A percentile compares a stretch with the other conserved stretches of the same genome.
Conservation (phyloP, 345 rosid species). For the Aquilaria yunnanensis region DNA sequence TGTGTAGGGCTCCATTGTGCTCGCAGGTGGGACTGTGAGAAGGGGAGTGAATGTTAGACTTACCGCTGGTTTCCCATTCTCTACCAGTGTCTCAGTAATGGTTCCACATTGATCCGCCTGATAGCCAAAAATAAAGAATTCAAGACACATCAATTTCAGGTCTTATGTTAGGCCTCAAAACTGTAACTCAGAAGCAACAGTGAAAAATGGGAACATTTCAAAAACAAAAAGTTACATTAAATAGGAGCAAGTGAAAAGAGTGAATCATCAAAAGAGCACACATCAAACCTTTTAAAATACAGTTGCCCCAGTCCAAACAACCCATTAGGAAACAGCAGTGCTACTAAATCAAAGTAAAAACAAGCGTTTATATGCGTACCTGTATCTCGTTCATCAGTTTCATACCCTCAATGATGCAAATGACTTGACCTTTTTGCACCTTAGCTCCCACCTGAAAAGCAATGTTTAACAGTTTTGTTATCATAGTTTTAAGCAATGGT, state of each 20-base stretch:
- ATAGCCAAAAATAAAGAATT: too few relatives aligned
- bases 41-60: slow-evolving; percentile 8
- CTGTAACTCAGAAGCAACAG: too few relatives aligned
- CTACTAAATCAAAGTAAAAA: slow-evolving; percentile 4
- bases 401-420: slow-evolving; percentile 98
- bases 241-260: too few relatives aligned
- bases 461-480: background rate
- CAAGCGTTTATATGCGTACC: slow-evolving; percentile 29
- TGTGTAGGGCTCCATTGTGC: too few relatives aligned
- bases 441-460: slow-evolving; percentile 76
- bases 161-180: too few relatives aligned
- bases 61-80: slow-evolving; percentile 94
- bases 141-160: too few relatives aligned
- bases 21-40: too few relatives aligned
- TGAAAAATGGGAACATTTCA: too few relatives aligned
- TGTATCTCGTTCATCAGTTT: slow-evolving; percentile 97
- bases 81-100: slow-evolving; percentile 59
- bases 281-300: background rate
- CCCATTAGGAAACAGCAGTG: too few relatives aligned
- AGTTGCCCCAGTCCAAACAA: too few relatives aligned
- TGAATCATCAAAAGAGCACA: slow-evolving; percentile 7
- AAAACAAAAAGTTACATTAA: too few relatives aligned
- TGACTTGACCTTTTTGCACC: slow-evolving; percentile 92
- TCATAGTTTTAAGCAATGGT: background rate
- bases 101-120: slow-evolving; percentile 98